Evolutionary conservation across 768 basidiomycete genomes (phyloP).

Genomic region (Tulasnella sp.): DNA sequence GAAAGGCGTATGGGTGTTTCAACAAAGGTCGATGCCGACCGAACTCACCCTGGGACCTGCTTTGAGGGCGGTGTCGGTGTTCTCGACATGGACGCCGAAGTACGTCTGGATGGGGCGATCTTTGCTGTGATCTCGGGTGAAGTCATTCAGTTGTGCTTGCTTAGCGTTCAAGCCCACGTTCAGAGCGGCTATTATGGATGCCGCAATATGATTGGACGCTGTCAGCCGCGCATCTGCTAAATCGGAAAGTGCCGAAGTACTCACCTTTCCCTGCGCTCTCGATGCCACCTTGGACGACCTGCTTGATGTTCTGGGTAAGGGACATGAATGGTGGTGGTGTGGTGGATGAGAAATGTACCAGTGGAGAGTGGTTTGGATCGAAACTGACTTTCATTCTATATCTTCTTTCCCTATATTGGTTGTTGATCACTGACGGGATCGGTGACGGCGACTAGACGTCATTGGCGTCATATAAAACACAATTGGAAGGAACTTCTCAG

Average conservation of each 20-base stretch:
- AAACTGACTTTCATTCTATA: no score
- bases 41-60: slow-evolving; percentile 3
- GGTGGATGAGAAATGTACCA: not conserved
- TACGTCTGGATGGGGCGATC: slow-evolving; percentile 8
- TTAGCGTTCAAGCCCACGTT: slow-evolving; percentile 2
- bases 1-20: not conserved
- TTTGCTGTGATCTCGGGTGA: slow-evolving; percentile 3
- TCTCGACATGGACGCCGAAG: slow-evolving; percentile 15
- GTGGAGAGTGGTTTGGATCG: no score
- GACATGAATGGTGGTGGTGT: not conserved
- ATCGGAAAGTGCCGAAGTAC: not conserved
- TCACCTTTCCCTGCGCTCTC: not conserved
- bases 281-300: not conserved
- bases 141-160: slow-evolving; percentile 11
- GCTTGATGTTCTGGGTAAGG: slow-evolving; percentile 8
- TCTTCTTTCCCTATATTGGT: no score
- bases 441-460: no score
- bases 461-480: no score
- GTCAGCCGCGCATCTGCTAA: no score
- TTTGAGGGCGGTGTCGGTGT: slow-evolving; percentile 13
- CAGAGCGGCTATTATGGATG: slow-evolving; percentile 9
- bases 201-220: not conserved
- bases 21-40: no score
- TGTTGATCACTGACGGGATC: no score
- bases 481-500: no score